phyloP scores from a whole-genome alignment of 2,329 filamentous ascomycete genomes.

The Aotearoamyces nothofagi region DNA sequence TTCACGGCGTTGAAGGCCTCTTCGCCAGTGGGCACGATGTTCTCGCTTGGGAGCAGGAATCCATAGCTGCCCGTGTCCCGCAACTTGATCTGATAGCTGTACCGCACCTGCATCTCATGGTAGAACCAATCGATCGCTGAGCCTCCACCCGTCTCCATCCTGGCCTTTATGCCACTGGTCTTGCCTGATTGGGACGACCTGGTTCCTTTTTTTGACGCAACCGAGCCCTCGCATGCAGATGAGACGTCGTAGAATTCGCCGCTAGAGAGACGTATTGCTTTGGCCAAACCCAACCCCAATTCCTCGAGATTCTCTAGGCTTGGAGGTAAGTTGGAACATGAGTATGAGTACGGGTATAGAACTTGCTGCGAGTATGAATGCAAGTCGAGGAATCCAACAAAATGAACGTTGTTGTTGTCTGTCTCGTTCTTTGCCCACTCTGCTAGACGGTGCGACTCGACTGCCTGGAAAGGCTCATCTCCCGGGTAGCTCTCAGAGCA shows the following conservation, averaged over 20 bases:
- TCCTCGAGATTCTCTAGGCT: constrained; percentile 87
- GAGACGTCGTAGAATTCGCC: constrained; percentile 64
- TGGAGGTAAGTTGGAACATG: constrained; percentile 63
- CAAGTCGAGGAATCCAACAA: constrained; percentile 77
- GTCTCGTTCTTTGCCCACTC: constrained; percentile 76
- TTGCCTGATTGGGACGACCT: constrained; percentile 7
- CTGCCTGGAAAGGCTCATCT: constrained; percentile 65
- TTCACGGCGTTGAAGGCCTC: constrained; percentile 74
- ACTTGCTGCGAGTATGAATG: constrained; percentile 95
- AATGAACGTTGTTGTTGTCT: constrained; percentile 50
- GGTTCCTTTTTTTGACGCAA: constrained; percentile 23
- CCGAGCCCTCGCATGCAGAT: constrained; percentile 75
- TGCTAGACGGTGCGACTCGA: constrained; percentile 61
- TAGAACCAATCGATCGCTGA: constrained; percentile 94
- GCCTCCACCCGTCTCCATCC: constrained; percentile 64
- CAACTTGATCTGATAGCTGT: constrained; percentile 88
- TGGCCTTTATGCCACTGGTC: constrained; percentile 20
- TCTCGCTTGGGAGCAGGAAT: constrained; percentile 72
- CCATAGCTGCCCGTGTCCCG: constrained; percentile 89
- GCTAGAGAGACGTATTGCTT: constrained; percentile 70
- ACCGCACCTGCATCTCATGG: constrained; percentile 66
- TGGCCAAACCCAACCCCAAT: constrained; percentile 72
- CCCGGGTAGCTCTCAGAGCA: constrained; percentile 88
- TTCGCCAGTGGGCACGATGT: constrained; percentile 80
- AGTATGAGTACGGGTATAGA: constrained; percentile 81